phyloP scores from a whole-genome alignment of 2,329 filamentous ascomycete species.

The Harringtonia lauricola region DNA sequence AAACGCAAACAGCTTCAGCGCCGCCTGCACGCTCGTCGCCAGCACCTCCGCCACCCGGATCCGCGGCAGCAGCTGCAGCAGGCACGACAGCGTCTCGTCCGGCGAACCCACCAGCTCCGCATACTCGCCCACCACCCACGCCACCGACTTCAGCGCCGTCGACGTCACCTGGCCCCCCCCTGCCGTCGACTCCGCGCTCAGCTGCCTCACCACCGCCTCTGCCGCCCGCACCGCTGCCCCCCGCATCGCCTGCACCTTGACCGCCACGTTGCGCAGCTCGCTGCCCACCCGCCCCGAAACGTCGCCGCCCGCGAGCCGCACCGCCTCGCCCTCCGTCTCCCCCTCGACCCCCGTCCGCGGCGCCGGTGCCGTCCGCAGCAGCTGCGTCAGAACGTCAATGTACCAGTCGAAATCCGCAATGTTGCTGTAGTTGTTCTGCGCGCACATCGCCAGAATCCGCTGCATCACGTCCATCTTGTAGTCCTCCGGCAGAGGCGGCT shows the following conservation, averaged over 20 bases:
- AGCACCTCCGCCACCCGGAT: conserved; percentile 53
- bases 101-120: conserved; percentile 59
- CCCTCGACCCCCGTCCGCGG: conserved; percentile 29
- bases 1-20: conserved; percentile 72
- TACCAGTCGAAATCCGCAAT: conserved; percentile 96
- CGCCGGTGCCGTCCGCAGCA: conserved; percentile 61
- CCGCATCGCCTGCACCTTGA: conserved; percentile 79
- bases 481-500: conserved; percentile 66
- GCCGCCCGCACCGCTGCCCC: conserved; percentile 72
- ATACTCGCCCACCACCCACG: conserved; percentile 87
- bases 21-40: conserved; percentile 71
- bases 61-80: conserved; percentile 56
- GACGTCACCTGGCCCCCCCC: conserved; percentile 43
- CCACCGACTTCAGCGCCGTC: conserved; percentile 62
- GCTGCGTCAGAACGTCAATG: conserved; percentile 75
- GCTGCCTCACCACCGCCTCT: conserved; percentile 58
- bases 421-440: conserved; percentile 75
- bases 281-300: conserved; percentile 65
- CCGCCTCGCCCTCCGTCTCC: conserved; percentile 28
- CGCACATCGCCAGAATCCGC: conserved; percentile 80
- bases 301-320: conserved; percentile 22
- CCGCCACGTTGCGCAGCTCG: conserved; percentile 81
- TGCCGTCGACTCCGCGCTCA: conserved; percentile 38
- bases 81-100: conserved; percentile 59
- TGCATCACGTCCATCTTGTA: conserved; percentile 76